Base-by-base conservation (phyloP, 192 early-diverging fungal species). In the Coemansia sp. region DNA sequence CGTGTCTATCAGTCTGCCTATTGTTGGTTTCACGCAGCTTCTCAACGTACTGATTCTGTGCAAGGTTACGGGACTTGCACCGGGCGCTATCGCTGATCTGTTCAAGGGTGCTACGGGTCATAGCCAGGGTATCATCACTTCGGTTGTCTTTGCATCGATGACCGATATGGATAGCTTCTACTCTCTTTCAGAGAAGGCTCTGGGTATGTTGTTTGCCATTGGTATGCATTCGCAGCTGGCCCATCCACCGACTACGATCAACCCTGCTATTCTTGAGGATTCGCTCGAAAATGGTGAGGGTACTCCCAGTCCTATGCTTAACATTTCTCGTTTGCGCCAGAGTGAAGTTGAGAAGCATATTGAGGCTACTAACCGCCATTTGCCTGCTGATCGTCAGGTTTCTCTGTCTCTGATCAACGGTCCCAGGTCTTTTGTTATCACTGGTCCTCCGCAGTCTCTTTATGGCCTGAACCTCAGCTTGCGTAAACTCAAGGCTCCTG, bases 1-100 rank as follows among this genome's bases (percentile, higher is more conserved):
- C 37, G 88, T 91, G 8, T 83, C 88, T 20, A 81, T 93, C 29
- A 86, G 84, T 52, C 78, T 91, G 42, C 91, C 94, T 20, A 78
- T 97, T 50, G 91, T 97, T 48, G 94, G 92, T 38, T 72, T 97
- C 39, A 89, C 88, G 24, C 94, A 97, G 75, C 76, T 97, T 28
- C 75, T 90, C 53, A 85, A 92, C 37, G 92, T 94, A 79, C 87
- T 85, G 79, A 81, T 93, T 24, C 85, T 86, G 77, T 79, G 89
- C 58, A 85, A 83, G 46, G 85, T 72, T 55, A 81, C 78, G 60
- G 80, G 74, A 40, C 55, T 64, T 46, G 76, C 83, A 27, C 83
- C 83, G 10, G 83, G 60, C 34, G 71, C 83, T 46, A 44, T 85
- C 44, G 70, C 83, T 11, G 51, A 59, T 20, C 60, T 76, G 52